These are phyloP conservation scores for Wickerhamiella parazyma DNA, from an alignment of 805 yeast species.

Conservation along the genomic window DNA sequence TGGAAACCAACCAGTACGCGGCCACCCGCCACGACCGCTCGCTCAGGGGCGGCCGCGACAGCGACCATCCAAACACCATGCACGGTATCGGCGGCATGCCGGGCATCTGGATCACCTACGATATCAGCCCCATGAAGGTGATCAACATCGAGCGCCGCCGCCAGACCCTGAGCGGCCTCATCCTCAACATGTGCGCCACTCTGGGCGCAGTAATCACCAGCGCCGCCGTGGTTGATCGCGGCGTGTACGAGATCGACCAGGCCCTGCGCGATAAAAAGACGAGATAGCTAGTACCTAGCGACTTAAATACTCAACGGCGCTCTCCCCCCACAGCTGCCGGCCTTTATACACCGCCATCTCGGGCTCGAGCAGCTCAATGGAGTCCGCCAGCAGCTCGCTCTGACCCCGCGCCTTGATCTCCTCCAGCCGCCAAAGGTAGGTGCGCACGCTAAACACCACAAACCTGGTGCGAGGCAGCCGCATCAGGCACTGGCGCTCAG, in stretches of 20 bases:
- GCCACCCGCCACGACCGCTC: slow-evolving; percentile 84
- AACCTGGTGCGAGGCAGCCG: slow-evolving; percentile 37
- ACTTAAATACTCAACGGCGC: slow-evolving; percentile 12
- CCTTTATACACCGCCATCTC: slow-evolving; percentile 17
- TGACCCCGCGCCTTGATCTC: slow-evolving; percentile 34
- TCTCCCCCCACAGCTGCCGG: slow-evolving; percentile 17
- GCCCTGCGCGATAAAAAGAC: slow-evolving; percentile 25
- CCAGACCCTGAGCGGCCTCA: slow-evolving; percentile 17
- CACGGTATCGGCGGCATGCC: slow-evolving; percentile 76
- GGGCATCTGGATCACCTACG: slow-evolving; percentile 76
- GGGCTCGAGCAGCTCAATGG: slow-evolving; percentile 35
- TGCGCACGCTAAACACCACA: slow-evolving; percentile 39
- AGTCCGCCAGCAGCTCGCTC: slow-evolving; percentile 41
- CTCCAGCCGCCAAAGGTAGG: slow-evolving; percentile 40
- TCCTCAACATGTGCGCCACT: slow-evolving; percentile 55
- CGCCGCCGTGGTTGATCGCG: slow-evolving; percentile 76
- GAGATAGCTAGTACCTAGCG: not conserved
- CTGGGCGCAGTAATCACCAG: slow-evolving; percentile 90
- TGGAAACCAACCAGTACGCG: slow-evolving; percentile 82
- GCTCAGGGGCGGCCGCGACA: slow-evolving; percentile 72
- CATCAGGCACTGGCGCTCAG: slow-evolving; percentile 45
- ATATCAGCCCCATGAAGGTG: slow-evolving; percentile 84
- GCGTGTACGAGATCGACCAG: slow-evolving; percentile 79
- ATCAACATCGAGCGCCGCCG: slow-evolving; percentile 58
- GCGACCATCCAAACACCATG: slow-evolving; percentile 72